Percentiles rank a stretch among this genome's conserved stretches.
Evolutionary conservation across 2,329 filamentous ascomycete species (phyloP).

Genomic region (Trichoderma citrinoviride): DNA sequence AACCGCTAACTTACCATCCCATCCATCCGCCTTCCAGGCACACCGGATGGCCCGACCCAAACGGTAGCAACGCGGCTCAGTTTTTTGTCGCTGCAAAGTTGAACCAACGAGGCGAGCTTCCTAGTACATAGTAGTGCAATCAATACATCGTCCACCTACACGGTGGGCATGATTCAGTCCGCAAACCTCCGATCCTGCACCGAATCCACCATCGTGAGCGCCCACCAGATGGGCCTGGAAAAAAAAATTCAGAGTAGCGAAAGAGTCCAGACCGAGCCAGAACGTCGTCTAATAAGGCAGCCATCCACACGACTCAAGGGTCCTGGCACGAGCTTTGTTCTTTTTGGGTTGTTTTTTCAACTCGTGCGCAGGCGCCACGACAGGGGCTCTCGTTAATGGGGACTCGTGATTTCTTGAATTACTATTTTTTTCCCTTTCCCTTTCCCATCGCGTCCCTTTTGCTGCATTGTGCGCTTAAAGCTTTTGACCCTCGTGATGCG

Average conservation of each 20-base stretch:
- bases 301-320: slow-evolving; percentile 18
- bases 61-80: not conserved
- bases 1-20: not conserved
- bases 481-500: not conserved
- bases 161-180: slow-evolving; percentile 16
- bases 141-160: no score
- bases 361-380: slow-evolving; percentile 9
- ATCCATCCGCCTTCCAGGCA: not conserved
- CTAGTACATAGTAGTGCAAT: no score
- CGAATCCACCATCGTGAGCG: slow-evolving; percentile 20
- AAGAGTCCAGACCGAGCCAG: slow-evolving; percentile 26
- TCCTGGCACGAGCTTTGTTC: slow-evolving; percentile 23
- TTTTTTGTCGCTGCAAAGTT: not conserved
- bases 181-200: slow-evolving; percentile 23
- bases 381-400: not conserved
- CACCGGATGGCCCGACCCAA: not conserved
- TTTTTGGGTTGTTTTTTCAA: slow-evolving; percentile 18
- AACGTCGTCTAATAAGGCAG: slow-evolving; percentile 7
- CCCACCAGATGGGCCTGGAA: slow-evolving; percentile 6
- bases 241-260: slow-evolving; percentile 2
- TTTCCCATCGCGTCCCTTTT: no score
- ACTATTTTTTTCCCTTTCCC: not conserved
- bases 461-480: not conserved
- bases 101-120: not conserved
- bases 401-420: not conserved